Evolutionary conservation across 2,329 filamentous ascomycete species (phyloP), one percentile per base, ranked within the genome.

Genomic region (Cryphonectria japonica): DNA sequence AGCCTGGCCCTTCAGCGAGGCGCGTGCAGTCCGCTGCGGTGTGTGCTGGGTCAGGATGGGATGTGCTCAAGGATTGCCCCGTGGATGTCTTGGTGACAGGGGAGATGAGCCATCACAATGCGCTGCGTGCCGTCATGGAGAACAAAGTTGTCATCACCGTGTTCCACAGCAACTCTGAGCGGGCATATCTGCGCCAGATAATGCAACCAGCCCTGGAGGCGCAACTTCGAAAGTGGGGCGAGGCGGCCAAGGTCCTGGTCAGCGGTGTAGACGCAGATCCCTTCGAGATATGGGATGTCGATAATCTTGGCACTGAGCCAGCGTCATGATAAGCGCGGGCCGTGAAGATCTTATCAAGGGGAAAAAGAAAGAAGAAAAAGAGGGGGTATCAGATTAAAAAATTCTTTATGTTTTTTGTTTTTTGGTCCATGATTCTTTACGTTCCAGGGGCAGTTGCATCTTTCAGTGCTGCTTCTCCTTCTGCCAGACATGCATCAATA

Each of bases 101-200:
- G 1, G 96, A 99, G 83, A 88, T 98, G 85, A 93, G 89, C 77
- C 96, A 99, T 79, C 96, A 99, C 79, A 94, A 96, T 74, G 94
- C 95, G 3, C 86, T 99, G 71, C 89, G 92, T 54, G 93, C 94
- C 1, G 93, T 93, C 39, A 95, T 98, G 83, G 88, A 91, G 71
- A 95, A 95, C 1, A 91, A 91, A 74, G 92, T 90, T 69, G 93
- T 98, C 0, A 88, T 98, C 67, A 92, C 91, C 57, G 86, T 97
- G 64, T 97, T 97, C 77, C 96, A 99, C 80, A 95, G 92, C 76
- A 98, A 98, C 80, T 96, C 93, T 0, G 96, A 99, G 84, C 85
- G 96, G 50, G 91, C 89, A 0, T 99, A 95, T 78, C 81, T 99
- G 76, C 86, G 86, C 71, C 86, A 91, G 71, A 89, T 92, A 63